These are phyloP conservation scores for Geotrichum restrictum DNA, from an alignment of 1,139 yeast genomes.

Conservation along the genomic window DNA sequence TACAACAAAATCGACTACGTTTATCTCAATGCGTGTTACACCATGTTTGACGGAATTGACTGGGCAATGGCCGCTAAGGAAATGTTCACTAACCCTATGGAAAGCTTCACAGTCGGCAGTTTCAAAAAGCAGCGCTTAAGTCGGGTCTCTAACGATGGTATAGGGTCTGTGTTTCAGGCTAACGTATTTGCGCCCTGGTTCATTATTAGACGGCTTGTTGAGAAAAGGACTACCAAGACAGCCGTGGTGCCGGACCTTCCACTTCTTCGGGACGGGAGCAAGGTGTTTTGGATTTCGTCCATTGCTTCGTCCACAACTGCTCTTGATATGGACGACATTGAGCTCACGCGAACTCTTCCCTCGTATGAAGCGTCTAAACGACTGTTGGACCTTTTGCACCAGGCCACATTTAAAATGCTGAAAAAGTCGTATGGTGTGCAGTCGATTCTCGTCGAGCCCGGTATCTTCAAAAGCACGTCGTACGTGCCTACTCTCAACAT, in stretches of 20 bases:
- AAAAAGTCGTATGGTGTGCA: conserved; percentile 49
- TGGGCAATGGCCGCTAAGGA: conserved; percentile 75
- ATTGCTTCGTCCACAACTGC: conserved; percentile 61
- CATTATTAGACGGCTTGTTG: conserved; percentile 36
- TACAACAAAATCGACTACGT: conserved; percentile 68
- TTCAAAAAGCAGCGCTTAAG: conserved; percentile 81
- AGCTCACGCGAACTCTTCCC: conserved; percentile 56
- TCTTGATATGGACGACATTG: conserved; percentile 68
- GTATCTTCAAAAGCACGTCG: conserved; percentile 82
- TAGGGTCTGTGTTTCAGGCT: conserved; percentile 90
- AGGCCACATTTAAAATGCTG: conserved; percentile 57
- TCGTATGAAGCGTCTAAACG: conserved; percentile 94
- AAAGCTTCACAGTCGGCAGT: conserved; percentile 69
- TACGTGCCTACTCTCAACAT: conserved; percentile 71
- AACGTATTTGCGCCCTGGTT: conserved; percentile 94
- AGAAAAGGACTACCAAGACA: conserved; percentile 6
- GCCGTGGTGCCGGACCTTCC: conserved; percentile 50
- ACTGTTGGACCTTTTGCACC: conserved; percentile 75
- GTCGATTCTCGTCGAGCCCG: conserved; percentile 87
- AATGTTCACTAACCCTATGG: conserved; percentile 57
- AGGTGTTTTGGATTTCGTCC: conserved; percentile 80
- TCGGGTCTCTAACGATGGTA: conserved; percentile 60
- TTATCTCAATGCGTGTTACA: conserved; percentile 86
- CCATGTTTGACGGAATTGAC: conserved; percentile 79
- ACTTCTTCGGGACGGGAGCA: conserved; percentile 52